Evolutionary conservation across 1,284 basidiomycete genomes (phyloP), one percentile per base, ranked within the genome.

Genomic region (Cutaneotrichosporon mucoides): DNA sequence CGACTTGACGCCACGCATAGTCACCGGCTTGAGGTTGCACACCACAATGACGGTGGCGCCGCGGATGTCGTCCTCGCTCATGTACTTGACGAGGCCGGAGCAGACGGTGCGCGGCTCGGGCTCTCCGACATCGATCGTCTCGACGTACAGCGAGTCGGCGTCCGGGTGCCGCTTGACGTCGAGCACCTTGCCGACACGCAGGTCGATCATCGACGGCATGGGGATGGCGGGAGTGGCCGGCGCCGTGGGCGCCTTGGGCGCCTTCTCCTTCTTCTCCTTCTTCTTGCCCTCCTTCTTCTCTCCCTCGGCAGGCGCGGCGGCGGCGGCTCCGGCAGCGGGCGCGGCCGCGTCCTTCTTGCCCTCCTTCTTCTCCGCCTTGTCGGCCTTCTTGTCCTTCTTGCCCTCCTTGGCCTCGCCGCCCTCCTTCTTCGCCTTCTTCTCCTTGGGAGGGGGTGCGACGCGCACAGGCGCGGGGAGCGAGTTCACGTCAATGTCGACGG

Each of bases 81-180:
- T 90, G 76, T 95, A 93, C 75, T 96, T 86, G 62, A 97, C 93
- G 37, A 97, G 84, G 47, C 94, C 94, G 37, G 92, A 96, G 53
- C 96, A 90, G 15, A 98, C 91, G 1, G 92, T 96, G 57, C 93
- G 83, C 33, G 93, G 93, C 41, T 92, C 93, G 1, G 86, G 87
- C 75, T 92, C 92, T 57, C 92, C 94, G 57, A 97, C 81, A 77
- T 98, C 92, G 65, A 97, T 94, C 71, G 86, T 87, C 83, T 95
- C 92, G 62, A 95, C 85, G 72, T 94, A 96, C 45, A 96, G 82
- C 50, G 89, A 86, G 71, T 96, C 92, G 2, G 93, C 92, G 70
- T 97, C 94, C 5, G 94, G 93, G 75, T 97, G 93, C 68, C 90
- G 90, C 79, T 86, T 87, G 69, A 96, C 92, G 73, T 95, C 89